These are phyloP conservation scores for Aspergillus sojae DNA, from an alignment of 2,329 filamentous ascomycete genomes.

Conservation along the genomic window DNA sequence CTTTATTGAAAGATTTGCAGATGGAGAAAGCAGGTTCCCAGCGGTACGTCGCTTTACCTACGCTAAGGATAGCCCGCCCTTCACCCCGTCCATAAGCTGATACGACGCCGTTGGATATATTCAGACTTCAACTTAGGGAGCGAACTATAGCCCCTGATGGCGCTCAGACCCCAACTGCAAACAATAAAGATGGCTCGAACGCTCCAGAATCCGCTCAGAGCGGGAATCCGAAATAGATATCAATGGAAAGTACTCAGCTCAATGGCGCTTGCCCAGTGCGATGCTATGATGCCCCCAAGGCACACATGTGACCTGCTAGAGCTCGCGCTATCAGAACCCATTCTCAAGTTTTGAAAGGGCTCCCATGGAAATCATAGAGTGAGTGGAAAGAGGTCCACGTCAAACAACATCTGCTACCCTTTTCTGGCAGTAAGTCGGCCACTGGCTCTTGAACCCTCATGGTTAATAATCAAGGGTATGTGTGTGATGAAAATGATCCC, in stretches of 20 bases:
- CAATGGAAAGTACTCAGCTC: background rate
- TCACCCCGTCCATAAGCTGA: background rate
- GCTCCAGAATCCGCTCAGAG: background rate
- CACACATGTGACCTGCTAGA: background rate
- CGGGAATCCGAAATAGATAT: background rate
- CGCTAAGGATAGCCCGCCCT: background rate
- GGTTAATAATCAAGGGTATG: background rate
- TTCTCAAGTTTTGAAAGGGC: background rate
- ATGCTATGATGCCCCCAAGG: background rate
- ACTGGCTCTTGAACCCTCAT: background rate
- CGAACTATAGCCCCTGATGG: background rate
- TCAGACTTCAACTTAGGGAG: background rate
- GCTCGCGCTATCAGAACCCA: background rate
- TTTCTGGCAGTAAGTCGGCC: background rate
- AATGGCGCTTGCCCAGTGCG: background rate
- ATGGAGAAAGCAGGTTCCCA: conserved; percentile 27
- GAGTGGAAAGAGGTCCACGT: background rate
- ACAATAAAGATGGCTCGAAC: background rate
- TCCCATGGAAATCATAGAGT: background rate
- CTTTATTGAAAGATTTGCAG: conserved; percentile 41
- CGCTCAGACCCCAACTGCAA: background rate
- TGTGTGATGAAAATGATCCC: background rate
- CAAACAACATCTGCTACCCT: background rate
- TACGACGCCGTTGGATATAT: background rate
- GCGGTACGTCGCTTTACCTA: conserved; percentile 13